Conservation (phyloP, 176 grass and related monocot genomes). For the Areca catechu region DNA sequence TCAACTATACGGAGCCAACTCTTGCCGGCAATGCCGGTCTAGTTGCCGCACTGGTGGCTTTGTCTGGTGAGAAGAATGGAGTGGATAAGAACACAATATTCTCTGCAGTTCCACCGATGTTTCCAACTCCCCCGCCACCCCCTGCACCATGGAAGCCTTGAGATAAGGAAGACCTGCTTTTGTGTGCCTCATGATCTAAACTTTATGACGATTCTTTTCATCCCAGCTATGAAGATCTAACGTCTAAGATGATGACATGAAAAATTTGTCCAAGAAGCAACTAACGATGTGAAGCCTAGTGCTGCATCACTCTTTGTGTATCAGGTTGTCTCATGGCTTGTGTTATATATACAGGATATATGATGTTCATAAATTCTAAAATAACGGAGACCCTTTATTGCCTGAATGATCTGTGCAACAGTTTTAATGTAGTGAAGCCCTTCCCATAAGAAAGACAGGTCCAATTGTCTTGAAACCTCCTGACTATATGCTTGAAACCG, state of each 20-base stretch:
- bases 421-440: too few relatives aligned
- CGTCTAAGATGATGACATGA: constrained; percentile 12
- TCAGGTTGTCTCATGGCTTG: constrained; percentile 14
- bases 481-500: too few relatives aligned
- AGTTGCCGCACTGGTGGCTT: constrained; percentile 63
- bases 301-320: constrained; percentile 5
- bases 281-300: constrained; percentile 1
- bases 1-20: constrained; percentile 84
- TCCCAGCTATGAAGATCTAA: constrained; percentile 25
- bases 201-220: constrained; percentile 11
- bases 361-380: too few relatives aligned
- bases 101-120: constrained; percentile 86
- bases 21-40: constrained; percentile 83
- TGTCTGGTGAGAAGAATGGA: constrained; percentile 56
- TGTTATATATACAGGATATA: too few relatives aligned
- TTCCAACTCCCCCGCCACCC: constrained; percentile 67
- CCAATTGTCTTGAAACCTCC: too few relatives aligned
- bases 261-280: background rate
- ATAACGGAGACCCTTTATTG: too few relatives aligned
- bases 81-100: constrained; percentile 94
- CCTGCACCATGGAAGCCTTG: constrained; percentile 84
- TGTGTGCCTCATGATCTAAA: constrained; percentile 10
- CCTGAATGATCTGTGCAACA: too few relatives aligned
- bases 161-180: constrained; percentile 5
- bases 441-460: too few relatives aligned